Conservation (phyloP, 2,329 filamentous ascomycete genomes). For the Huntiella decipiens region DNA sequence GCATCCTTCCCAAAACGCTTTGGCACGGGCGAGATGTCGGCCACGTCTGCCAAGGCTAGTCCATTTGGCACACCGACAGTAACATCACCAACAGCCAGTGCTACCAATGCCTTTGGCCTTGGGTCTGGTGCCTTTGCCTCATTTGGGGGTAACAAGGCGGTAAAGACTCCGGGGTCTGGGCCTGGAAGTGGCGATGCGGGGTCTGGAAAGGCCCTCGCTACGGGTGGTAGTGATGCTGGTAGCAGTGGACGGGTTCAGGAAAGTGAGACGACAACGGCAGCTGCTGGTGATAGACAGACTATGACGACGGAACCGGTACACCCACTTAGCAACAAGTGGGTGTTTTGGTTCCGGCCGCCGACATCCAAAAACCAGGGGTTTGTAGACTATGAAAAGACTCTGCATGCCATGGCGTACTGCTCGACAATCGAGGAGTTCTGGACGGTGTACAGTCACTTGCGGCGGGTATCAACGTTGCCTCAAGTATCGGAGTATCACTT, state of each 20-base stretch:
- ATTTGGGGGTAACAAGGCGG: conserved; percentile 57
- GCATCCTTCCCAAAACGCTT: conserved; percentile 53
- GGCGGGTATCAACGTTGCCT: conserved; percentile 70
- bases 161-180: conserved; percentile 32
- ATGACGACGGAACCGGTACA: conserved; percentile 22
- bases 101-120: conserved; percentile 75
- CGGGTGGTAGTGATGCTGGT: conserved; percentile 28
- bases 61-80: conserved; percentile 60
- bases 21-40: conserved; percentile 35
- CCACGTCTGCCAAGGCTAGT: conserved; percentile 51
- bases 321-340: conserved; percentile 70
- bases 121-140: conserved; percentile 92
- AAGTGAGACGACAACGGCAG: not conserved
- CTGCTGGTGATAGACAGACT: conserved; percentile 15
- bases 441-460: conserved; percentile 72
- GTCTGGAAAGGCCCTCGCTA: conserved; percentile 62
- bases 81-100: conserved; percentile 50
- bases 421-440: conserved; percentile 80
- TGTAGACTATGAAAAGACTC: conserved; percentile 90
- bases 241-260: conserved; percentile 22
- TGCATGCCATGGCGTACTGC: conserved; percentile 68
- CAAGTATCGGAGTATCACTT: conserved; percentile 95
- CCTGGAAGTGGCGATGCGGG: conserved; percentile 26
- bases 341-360: conserved; percentile 92
- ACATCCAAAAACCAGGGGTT: conserved; percentile 82